phyloP scores from a whole-genome alignment of 345 rosid species.

The Mallotus nudiflorus region DNA sequence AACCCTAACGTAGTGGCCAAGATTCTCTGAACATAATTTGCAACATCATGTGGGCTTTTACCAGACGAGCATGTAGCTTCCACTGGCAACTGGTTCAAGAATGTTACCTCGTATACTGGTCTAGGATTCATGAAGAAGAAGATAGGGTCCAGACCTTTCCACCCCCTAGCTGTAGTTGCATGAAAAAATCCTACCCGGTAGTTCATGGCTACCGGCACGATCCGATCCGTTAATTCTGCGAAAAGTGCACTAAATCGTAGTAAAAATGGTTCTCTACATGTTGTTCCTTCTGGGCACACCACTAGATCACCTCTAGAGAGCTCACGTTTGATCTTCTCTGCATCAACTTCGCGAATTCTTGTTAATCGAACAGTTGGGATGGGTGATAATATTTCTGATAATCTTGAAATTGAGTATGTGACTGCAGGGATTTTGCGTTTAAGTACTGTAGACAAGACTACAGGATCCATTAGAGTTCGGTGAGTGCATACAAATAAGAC shows the following conservation, averaged over 20 bases:
- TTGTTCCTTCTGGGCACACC: slow-evolving; percentile 92
- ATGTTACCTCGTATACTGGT: slow-evolving; percentile 86
- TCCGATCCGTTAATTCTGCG: slow-evolving; percentile 77
- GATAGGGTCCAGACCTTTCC: slow-evolving; percentile 85
- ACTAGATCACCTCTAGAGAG: slow-evolving; percentile 67
- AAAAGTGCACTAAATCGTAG: slow-evolving; percentile 84
- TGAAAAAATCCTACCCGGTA: slow-evolving; percentile 92
- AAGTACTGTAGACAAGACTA: slow-evolving; percentile 67
- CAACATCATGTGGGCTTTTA: slow-evolving; percentile 87
- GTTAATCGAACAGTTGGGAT: slow-evolving; percentile 84
- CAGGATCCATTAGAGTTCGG: slow-evolving; percentile 92
- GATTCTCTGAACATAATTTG: slow-evolving; percentile 85
- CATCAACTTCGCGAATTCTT: slow-evolving; percentile 64
- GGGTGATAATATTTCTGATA: slow-evolving; percentile 82
- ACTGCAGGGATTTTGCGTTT: slow-evolving; percentile 82
- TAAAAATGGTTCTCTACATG: slow-evolving; percentile 88
- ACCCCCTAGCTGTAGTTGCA: slow-evolving; percentile 90
- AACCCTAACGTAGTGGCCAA: slow-evolving; percentile 82
- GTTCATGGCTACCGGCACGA: slow-evolving; percentile 94
- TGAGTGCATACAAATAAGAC: slow-evolving; percentile 91
- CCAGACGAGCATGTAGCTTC: slow-evolving; percentile 93
- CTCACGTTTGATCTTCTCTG: slow-evolving; percentile 56
- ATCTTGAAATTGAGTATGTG: slow-evolving; percentile 76
- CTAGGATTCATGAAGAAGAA: slow-evolving; percentile 97
- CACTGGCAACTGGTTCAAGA: slow-evolving; percentile 71